These are phyloP conservation scores for Pseudocercospora musae DNA, from an alignment of 2,329 filamentous ascomycete genomes.

Conservation along the genomic window DNA sequence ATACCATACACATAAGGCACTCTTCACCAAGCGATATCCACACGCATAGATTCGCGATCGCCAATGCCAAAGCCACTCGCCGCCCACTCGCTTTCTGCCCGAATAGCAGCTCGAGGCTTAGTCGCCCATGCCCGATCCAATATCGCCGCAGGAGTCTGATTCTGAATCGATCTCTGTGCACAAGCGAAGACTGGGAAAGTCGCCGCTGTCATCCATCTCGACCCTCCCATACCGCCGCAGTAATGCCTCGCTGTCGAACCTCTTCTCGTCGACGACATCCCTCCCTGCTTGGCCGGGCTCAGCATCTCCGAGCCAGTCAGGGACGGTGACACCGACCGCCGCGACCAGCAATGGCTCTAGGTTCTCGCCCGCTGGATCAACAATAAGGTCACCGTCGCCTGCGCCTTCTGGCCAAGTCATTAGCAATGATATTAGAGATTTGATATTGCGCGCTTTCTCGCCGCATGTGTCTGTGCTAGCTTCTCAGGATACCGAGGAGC, in stretches of 20 bases:
- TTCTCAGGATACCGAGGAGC: constrained; percentile 78
- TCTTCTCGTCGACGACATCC: constrained; percentile 51
- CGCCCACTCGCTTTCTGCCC: constrained; percentile 11
- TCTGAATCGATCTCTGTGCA: constrained; percentile 59
- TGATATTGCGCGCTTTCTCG: constrained; percentile 81
- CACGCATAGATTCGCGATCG: constrained; percentile 3
- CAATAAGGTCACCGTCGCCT: constrained; percentile 40
- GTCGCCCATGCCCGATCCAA: constrained; percentile 5
- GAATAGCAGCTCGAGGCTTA: constrained; percentile 12
- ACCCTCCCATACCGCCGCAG: constrained; percentile 54
- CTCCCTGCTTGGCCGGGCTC: constrained; percentile 38
- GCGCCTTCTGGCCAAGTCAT: constrained; percentile 42
- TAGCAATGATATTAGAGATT: constrained; percentile 52
- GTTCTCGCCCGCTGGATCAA: constrained; percentile 43
- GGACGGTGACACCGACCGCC: constrained; percentile 42
- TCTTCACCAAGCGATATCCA: not conserved
- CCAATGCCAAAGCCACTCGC: constrained; percentile 8
- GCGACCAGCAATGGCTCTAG: constrained; percentile 38
- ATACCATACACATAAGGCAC: not conserved
- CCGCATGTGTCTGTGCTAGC: constrained; percentile 84
- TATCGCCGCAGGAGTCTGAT: constrained; percentile 66
- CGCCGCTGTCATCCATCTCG: constrained; percentile 58
- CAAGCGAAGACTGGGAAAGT: constrained; percentile 54
- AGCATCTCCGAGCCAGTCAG: constrained; percentile 38
- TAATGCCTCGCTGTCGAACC: constrained; percentile 51